These are phyloP conservation scores for Vitis hybrid DNA, from an alignment of 177 flowering plant species.

Conservation along the genomic window DNA sequence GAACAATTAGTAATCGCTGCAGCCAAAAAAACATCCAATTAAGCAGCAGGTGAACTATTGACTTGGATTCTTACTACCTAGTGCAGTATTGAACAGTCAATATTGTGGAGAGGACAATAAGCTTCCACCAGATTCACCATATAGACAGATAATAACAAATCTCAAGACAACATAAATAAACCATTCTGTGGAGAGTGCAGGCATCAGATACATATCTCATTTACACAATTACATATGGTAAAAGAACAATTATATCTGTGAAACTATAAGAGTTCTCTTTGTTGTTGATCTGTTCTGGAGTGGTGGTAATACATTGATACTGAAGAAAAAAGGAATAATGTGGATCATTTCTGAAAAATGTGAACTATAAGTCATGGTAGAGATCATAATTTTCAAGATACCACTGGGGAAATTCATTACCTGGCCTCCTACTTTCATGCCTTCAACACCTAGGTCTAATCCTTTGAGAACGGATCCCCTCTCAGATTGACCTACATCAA, in stretches of 20 bases:
- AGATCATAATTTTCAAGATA: background rate
- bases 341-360: background rate
- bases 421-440: conserved; percentile 97
- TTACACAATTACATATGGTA: background rate
- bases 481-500: conserved; percentile 95
- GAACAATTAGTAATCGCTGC: conserved; percentile 84
- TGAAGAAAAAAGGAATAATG: background rate
- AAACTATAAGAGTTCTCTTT: background rate
- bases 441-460: conserved; percentile 86
- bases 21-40: background rate
- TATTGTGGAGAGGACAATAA: too few species aligned
- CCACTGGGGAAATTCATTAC: conserved; percentile 30
- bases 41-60: too few species aligned
- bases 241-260: background rate
- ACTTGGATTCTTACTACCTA: too few species aligned
- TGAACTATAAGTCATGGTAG: background rate
- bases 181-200: background rate
- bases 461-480: conserved; percentile 85
- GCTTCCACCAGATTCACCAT: background rate
- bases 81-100: too few species aligned
- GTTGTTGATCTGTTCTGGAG: background rate
- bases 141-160: background rate
- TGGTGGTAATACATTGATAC: background rate
- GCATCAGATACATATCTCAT: background rate
- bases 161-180: background rate